Conservation (phyloP, 1,284 basidiomycete genomes). For the Leccinum subrobustum region DNA sequence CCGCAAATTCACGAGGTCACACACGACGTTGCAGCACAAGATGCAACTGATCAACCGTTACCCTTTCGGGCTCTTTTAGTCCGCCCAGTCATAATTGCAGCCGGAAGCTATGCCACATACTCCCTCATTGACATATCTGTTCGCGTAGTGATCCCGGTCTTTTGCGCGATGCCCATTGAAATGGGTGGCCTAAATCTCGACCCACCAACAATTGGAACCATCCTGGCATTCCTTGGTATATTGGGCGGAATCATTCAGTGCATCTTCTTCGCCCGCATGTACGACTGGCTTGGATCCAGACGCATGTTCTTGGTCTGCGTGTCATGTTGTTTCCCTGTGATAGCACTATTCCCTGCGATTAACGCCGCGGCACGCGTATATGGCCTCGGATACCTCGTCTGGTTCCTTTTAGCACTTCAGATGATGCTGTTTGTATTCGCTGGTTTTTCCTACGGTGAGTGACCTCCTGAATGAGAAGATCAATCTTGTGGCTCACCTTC, state of each 20-base stretch:
- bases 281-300: slow-evolving; percentile 40
- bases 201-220: slow-evolving; percentile 41
- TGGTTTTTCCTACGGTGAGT: slow-evolving; percentile 36
- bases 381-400: slow-evolving; percentile 24
- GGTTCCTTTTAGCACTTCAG: slow-evolving; percentile 36
- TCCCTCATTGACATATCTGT: slow-evolving; percentile 41
- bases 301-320: slow-evolving; percentile 35
- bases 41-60: slow-evolving; percentile 26
- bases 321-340: slow-evolving; percentile 33
- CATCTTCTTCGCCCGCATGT: slow-evolving; percentile 39
- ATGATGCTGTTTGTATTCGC: slow-evolving; percentile 17
- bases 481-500: neutral
- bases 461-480: neutral
- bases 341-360: slow-evolving; percentile 41
- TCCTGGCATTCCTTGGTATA: slow-evolving; percentile 40
- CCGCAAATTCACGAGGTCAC: neutral
- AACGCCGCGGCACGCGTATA: slow-evolving; percentile 32
- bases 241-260: slow-evolving; percentile 40
- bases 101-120: slow-evolving; percentile 43
- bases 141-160: slow-evolving; percentile 42
- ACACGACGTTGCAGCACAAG: neutral
- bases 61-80: slow-evolving; percentile 36
- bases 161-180: slow-evolving; percentile 41
- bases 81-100: slow-evolving; percentile 40
- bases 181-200: slow-evolving; percentile 44